Percentiles rank a stretch among this genome's conserved stretches.
phyloP scores from a whole-genome alignment of 2,329 filamentous ascomycete species.

The Colletotrichum melonis region DNA sequence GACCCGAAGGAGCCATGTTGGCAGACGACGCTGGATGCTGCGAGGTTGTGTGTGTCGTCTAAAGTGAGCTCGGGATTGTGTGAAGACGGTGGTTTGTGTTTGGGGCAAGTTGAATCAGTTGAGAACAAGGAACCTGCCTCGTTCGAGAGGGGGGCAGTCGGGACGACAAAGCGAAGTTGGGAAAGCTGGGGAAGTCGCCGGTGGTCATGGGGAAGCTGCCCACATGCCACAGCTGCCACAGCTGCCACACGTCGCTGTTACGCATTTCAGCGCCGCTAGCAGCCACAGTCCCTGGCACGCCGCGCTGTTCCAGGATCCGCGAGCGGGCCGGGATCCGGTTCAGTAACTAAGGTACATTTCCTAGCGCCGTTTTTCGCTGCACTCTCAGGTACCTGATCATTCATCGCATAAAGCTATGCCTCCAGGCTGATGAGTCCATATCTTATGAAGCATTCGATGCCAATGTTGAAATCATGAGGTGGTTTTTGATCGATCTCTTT shows the following conservation, averaged over 20 bases:
- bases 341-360: neutral
- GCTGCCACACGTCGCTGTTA: slow-evolving; percentile 18
- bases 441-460: neutral
- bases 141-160: neutral
- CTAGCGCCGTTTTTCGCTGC: slow-evolving; percentile 4
- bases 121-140: neutral
- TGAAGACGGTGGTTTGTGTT: slow-evolving; percentile 1
- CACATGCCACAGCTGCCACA: slow-evolving; percentile 10
- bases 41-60: slow-evolving; percentile 2
- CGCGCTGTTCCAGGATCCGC: slow-evolving; percentile 23
- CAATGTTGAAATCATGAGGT: neutral
- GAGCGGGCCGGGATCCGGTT: slow-evolving; percentile 17
- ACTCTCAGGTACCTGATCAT: neutral
- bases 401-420: neutral
- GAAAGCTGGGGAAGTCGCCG: slow-evolving; percentile 9
- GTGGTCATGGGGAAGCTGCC: slow-evolving; percentile 12
- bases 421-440: neutral
- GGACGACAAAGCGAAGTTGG: slow-evolving; percentile 25
- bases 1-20: slow-evolving; percentile 46
- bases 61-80: neutral
- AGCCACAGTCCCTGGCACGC: neutral
- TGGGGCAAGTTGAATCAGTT: neutral
- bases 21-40: neutral
- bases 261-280: neutral
- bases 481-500: too few relatives aligned